Evolutionary conservation across 2,329 filamentous ascomycete genomes (phyloP).

Genomic region (Curvularia hawaiiensis): DNA sequence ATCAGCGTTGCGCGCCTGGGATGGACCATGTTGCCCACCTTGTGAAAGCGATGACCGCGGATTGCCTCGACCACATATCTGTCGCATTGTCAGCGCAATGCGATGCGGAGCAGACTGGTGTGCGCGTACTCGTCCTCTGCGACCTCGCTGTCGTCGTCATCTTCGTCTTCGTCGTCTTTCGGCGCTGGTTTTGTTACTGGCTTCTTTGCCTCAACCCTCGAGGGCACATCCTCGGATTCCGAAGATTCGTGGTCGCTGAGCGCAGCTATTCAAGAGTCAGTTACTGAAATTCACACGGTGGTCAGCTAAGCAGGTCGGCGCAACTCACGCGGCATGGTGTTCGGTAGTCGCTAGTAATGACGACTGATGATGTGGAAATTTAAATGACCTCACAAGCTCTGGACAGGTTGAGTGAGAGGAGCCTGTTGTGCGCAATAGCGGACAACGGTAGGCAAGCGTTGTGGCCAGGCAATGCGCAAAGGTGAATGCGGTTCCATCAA

Average conservation of each 20-base stretch:
- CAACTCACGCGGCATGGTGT: slow-evolving; percentile 44
- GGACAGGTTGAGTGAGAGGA: slow-evolving; percentile 4
- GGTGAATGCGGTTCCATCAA: slow-evolving; percentile 6
- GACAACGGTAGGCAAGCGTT: slow-evolving; percentile 10
- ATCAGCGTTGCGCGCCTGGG: slow-evolving; percentile 14
- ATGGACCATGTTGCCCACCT: slow-evolving; percentile 36
- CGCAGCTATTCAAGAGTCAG: slow-evolving; percentile 42
- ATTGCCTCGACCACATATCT: slow-evolving; percentile 80
- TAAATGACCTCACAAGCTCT: slow-evolving; percentile 11
- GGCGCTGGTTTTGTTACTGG: slow-evolving; percentile 9
- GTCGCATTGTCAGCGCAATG: slow-evolving; percentile 32
- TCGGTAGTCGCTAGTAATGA: slow-evolving; percentile 18
- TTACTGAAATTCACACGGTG: slow-evolving; percentile 7
- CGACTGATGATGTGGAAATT: background rate
- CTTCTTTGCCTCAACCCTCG: slow-evolving; percentile 22
- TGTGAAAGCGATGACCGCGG: slow-evolving; percentile 63
- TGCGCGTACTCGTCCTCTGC: slow-evolving; percentile 54
- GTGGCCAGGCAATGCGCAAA: slow-evolving; percentile 8
- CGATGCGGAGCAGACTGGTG: background rate
- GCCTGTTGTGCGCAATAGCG: slow-evolving; percentile 16
- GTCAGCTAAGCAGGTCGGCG: slow-evolving; percentile 8
- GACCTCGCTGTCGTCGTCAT: slow-evolving; percentile 45
- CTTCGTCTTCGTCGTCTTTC: slow-evolving; percentile 39
- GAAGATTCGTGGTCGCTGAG: slow-evolving; percentile 49
- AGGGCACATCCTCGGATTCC: slow-evolving; percentile 35